These are phyloP conservation scores for Paulownia fortunei DNA, from an alignment of 257 asterid species.

Conservation along the genomic window DNA sequence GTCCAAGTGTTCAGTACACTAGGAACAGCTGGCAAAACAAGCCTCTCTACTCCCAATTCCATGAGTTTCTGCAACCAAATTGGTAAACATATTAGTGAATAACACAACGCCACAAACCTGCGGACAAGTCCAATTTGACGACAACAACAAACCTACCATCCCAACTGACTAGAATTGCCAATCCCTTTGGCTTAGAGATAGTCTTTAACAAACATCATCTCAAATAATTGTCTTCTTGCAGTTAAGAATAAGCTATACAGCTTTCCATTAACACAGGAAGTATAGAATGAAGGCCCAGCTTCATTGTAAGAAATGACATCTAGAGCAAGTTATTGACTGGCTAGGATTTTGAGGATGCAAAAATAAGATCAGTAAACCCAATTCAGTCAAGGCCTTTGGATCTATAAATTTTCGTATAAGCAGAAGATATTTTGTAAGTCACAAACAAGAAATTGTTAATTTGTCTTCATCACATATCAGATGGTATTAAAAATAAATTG, in stretches of 20 bases:
- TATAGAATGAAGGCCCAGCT: neutral
- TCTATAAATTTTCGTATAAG: neutral
- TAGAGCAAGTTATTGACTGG: neutral
- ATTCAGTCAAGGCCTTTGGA: neutral
- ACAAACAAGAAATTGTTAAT: neutral
- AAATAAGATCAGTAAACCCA: neutral
- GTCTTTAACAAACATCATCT: neutral
- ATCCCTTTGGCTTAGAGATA: neutral
- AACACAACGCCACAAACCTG: conserved; percentile 9
- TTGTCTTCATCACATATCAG: neutral
- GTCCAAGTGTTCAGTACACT: conserved; percentile 76
- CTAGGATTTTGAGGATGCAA: neutral
- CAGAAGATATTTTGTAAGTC: neutral
- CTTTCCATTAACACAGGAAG: neutral
- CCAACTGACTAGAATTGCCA: neutral
- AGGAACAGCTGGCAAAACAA: conserved; percentile 87
- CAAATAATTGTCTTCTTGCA: neutral
- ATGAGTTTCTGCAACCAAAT: conserved; percentile 59
- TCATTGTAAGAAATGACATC: neutral
- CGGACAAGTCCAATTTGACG: neutral
- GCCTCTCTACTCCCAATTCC: conserved; percentile 82
- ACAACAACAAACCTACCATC: neutral
- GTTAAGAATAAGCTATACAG: neutral
- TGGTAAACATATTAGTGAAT: conserved; percentile 4
- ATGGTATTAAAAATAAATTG: neutral